Conservation (phyloP, 2,329 filamentous ascomycete species). For the Fusarium nisikadoi region DNA sequence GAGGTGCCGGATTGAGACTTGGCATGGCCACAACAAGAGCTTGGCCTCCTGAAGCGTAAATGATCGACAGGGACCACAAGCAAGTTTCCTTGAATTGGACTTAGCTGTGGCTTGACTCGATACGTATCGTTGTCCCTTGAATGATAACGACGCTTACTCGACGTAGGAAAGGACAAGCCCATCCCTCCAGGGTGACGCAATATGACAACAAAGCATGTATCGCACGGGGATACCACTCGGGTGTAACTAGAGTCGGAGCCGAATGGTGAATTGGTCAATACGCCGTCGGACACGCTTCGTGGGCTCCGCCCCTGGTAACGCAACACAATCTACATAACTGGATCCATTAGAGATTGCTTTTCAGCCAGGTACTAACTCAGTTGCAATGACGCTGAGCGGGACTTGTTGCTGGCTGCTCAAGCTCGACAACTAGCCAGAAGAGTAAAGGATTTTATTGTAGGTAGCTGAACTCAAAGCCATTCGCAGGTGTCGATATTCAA, state of each 20-base stretch:
- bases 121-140: not conserved
- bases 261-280: constrained; percentile 1
- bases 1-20: constrained; percentile 27
- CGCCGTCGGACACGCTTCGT: not conserved
- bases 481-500: not conserved
- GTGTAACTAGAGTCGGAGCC: constrained; percentile 9
- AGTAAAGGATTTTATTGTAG: not conserved
- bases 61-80: constrained; percentile 24
- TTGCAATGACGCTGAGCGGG: not conserved
- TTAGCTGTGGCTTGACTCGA: constrained; percentile 16
- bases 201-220: constrained; percentile 4
- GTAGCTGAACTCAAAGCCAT: not conserved
- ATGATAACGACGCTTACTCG: not conserved
- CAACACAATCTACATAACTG: not conserved
- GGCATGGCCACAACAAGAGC: constrained; percentile 5
- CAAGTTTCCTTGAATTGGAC: constrained; percentile 11
- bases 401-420: not conserved
- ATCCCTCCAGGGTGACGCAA: constrained; percentile 1
- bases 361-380: not conserved
- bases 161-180: not conserved
- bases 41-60: not conserved
- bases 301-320: not conserved
- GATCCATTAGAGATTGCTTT: not conserved
- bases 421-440: not conserved
- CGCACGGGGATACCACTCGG: constrained; percentile 3